Conservation (phyloP, 1,284 basidiomycete species). For the Golubevia pallescens region DNA sequence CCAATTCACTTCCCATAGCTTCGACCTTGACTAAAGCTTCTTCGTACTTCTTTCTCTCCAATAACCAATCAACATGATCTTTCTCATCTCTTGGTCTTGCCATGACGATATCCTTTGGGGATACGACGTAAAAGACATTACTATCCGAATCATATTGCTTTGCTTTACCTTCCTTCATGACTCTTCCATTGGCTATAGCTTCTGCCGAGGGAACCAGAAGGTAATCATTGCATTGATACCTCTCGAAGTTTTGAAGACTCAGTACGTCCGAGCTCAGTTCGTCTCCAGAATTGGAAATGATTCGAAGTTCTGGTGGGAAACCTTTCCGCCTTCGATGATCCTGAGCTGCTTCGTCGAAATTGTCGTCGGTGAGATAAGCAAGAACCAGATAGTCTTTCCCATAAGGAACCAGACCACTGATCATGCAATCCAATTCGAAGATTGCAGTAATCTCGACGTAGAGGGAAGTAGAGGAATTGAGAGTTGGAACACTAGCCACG, state of each 20-base stretch:
- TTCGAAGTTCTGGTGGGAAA: constrained; percentile 87
- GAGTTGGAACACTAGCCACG: neutral
- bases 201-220: constrained; percentile 68
- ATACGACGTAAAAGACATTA: constrained; percentile 77
- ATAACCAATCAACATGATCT: constrained; percentile 92
- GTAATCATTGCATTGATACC: constrained; percentile 93
- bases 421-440: constrained; percentile 94
- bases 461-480: constrained; percentile 18
- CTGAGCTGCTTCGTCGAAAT: constrained; percentile 73
- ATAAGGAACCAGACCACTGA: constrained; percentile 86
- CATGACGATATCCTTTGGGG: constrained; percentile 83
- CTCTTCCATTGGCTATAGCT: constrained; percentile 19
- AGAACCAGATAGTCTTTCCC: constrained; percentile 72
- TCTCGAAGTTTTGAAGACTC: constrained; percentile 77
- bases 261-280: constrained; percentile 87
- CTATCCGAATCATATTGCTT: constrained; percentile 24
- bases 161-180: neutral
- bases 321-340: constrained; percentile 80
- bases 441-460: constrained; percentile 85
- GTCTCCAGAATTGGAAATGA: constrained; percentile 86
- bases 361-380: constrained; percentile 70
- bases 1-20: constrained; percentile 66
- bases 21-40: constrained; percentile 88
- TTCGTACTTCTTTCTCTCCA: constrained; percentile 82
- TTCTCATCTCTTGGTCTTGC: constrained; percentile 83